phyloP scores from a whole-genome alignment of 345 rosid species.

The Salix koriyanagi region DNA sequence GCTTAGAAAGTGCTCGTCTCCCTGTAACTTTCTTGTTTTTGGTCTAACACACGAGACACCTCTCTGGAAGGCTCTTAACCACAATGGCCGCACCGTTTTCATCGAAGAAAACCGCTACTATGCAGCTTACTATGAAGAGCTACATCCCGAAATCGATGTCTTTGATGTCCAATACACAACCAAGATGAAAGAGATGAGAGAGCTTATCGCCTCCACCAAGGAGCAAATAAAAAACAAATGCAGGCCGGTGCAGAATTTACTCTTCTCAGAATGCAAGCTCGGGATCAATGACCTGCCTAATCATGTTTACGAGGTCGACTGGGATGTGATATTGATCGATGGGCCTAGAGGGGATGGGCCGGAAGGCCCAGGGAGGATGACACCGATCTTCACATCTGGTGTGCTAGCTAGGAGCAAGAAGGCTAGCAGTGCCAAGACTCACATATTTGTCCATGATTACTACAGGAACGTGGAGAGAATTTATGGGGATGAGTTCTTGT shows the following conservation, averaged over 20 bases:
- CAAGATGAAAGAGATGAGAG: constrained; percentile 51
- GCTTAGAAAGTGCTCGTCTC: constrained; percentile 71
- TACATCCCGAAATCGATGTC: constrained; percentile 86
- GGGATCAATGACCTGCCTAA: constrained; percentile 90
- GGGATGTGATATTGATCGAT: constrained; percentile 94
- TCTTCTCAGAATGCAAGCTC: constrained; percentile 81
- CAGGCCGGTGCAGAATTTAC: constrained; percentile 80
- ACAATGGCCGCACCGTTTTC: constrained; percentile 81
- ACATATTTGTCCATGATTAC: constrained; percentile 79
- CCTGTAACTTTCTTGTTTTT: constrained; percentile 83
- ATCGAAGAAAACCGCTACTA: constrained; percentile 91
- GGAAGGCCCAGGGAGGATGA: constrained; percentile 76
- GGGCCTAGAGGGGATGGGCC: constrained; percentile 88
- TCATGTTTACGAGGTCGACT: constrained; percentile 85
- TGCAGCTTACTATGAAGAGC: constrained; percentile 82
- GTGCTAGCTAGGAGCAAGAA: constrained; percentile 88
- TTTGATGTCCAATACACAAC: constrained; percentile 96
- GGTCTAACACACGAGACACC: constrained; percentile 92
- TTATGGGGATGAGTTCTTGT: constrained; percentile 83
- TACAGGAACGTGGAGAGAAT: constrained; percentile 72
- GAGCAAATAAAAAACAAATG: constrained; percentile 67
- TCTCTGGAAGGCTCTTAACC: constrained; percentile 87
- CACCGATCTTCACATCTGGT: constrained; percentile 84
- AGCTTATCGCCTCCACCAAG: constrained; percentile 52
- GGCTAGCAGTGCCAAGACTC: constrained; percentile 67